Conservation (phyloP, 768 basidiomycete genomes). For the Termitomyces sp. region DNA sequence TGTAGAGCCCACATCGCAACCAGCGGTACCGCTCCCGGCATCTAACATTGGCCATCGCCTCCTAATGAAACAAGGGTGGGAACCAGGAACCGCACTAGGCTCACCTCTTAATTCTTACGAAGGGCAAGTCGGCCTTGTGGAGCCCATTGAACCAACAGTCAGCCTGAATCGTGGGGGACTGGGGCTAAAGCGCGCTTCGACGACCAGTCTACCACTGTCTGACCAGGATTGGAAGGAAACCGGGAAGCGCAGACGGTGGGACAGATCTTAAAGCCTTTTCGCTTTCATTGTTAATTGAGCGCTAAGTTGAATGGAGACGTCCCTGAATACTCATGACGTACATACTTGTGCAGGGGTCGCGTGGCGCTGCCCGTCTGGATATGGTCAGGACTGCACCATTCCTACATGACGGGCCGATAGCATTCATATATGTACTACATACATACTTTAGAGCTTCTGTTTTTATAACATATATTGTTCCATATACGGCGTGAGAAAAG, state of each 20-base stretch:
- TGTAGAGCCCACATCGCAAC: slow-evolving; percentile 26
- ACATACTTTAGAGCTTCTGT: neutral
- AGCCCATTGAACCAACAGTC: slow-evolving; percentile 46
- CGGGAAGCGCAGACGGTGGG: slow-evolving; percentile 36
- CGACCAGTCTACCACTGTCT: slow-evolving; percentile 15
- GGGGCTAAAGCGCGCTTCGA: slow-evolving; percentile 31
- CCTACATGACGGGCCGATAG: neutral
- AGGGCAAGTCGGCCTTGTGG: slow-evolving; percentile 38
- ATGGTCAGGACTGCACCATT: neutral
- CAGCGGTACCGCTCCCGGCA: slow-evolving; percentile 43
- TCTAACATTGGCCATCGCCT: slow-evolving; percentile 65
- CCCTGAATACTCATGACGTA: neutral
- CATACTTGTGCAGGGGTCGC: neutral
- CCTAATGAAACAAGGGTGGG: slow-evolving; percentile 73
- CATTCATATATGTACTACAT: neutral
- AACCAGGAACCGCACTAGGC: slow-evolving; percentile 56
- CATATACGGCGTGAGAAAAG: slow-evolving; percentile 6
- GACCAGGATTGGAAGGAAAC: slow-evolving; percentile 32
- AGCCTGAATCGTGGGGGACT: slow-evolving; percentile 47
- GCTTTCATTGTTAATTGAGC: neutral
- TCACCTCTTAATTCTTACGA: slow-evolving; percentile 21
- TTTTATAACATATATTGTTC: neutral
- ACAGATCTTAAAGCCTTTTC: slow-evolving; percentile 8
- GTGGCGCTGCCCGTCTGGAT: neutral
- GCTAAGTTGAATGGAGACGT: neutral